phyloP scores from a whole-genome alignment of 495 filamentous ascomycete species.

The Neurospora cerealis region DNA sequence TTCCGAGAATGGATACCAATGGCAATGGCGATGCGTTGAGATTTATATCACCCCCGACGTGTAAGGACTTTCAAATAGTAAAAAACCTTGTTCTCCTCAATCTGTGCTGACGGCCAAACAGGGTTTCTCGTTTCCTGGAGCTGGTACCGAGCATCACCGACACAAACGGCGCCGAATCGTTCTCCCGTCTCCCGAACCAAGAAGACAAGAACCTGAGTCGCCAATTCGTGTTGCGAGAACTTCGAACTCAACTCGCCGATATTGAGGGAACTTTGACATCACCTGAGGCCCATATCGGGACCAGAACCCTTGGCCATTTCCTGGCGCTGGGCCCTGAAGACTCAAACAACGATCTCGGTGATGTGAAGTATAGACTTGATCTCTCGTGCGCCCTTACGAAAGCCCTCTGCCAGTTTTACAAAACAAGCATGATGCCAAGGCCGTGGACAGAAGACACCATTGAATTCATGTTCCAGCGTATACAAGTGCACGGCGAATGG shows the following conservation, averaged over 20 bases:
- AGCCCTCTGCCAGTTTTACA: not conserved
- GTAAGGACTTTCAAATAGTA: not conserved
- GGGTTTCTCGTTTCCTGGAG: not conserved
- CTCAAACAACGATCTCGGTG: not conserved
- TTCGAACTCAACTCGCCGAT: not conserved
- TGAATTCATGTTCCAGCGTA: not conserved
- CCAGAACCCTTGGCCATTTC: not conserved
- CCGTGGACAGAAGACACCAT: not conserved
- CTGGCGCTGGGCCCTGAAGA: not conserved
- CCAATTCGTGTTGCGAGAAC: not conserved
- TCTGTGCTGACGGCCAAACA: not conserved
- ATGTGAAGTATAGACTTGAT: not conserved
- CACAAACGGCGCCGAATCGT: not conserved
- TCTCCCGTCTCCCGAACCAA: not conserved
- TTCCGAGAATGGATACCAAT: not conserved
- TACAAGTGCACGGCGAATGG: not conserved
- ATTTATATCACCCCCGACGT: not conserved
- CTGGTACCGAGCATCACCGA: not conserved
- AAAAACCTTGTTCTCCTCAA: not conserved
- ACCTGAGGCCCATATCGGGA: not conserved
- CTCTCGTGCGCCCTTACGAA: not conserved
- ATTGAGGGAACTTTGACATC: fast-evolving
- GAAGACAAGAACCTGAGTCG: not conserved
- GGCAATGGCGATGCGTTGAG: not conserved
- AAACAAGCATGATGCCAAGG: not conserved